Evolutionary conservation across 495 filamentous ascomycete genomes (phyloP), one percentile per base, ranked within the genome.

Genomic region (Penicillium atrosanguineum): DNA sequence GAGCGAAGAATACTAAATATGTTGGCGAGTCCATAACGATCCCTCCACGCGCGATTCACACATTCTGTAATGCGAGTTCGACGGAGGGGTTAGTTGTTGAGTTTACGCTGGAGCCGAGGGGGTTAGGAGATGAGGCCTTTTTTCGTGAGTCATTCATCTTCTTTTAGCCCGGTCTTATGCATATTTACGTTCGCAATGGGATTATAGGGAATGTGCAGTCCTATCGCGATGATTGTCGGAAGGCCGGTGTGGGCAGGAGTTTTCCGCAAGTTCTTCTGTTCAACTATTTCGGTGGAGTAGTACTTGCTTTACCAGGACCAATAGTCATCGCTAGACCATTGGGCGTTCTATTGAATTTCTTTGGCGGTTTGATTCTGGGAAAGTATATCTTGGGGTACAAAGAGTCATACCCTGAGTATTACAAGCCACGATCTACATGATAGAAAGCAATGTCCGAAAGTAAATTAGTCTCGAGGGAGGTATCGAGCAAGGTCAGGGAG

Each of bases 221-320:
- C 16, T 57, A 57, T 34, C 55, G 55, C 15, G 55, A 57, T 49
- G 55, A 57, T 16, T 57, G 55, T 36, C 49, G 55, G 12, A 49
- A 48, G 31, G 49, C 55, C 12, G 55, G 55, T 11, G 9, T 44
- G 5, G 7, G 29, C n/a, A 45, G 55, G 11, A 57, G 55, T 39
- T 12, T 57, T 7, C 55, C 55, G 1, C 55, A 57, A 16, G 40
- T 57, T 11, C 29, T 57, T 15, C 38, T 57, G 0, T 57, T 57
- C n/a, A 57, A 57, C 15, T 57, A 45, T 38, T 39, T 47, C 14
- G 55, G 55, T 16, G 55, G 50, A 4, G 55, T 57, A 7, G 55
- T 57, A 7, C 45, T 53, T 26, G 55, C 50, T 16, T 18, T 57
- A 4, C 55, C 55, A 9, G 55, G 55, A 3, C 55, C 55, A 1